A percentile compares a stretch with the other conserved stretches of the same genome.
phyloP scores from a whole-genome alignment of 495 filamentous ascomycete species.

The Podospora fimiseda region DNA sequence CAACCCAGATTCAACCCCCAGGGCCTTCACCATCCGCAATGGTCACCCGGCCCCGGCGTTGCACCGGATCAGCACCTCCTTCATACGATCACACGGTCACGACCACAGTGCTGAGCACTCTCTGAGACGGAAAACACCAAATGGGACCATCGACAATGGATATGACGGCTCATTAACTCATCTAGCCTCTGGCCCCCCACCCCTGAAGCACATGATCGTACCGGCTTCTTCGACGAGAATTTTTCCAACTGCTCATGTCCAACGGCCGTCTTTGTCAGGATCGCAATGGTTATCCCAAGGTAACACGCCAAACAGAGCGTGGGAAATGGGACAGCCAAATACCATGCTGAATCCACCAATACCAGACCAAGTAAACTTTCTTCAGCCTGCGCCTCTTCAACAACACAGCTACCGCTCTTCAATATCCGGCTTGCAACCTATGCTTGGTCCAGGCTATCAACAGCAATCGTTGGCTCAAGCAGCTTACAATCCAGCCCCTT shows the following conservation, averaged over 20 bases:
- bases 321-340: constrained; percentile 16
- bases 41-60: constrained; percentile 29
- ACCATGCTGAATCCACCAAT: constrained; percentile 5
- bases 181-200: constrained; percentile 67
- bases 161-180: constrained; percentile 85
- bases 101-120: constrained; percentile 60
- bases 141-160: constrained; percentile 83
- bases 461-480: constrained; percentile 59
- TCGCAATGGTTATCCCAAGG: constrained; percentile 19
- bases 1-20: constrained; percentile 22
- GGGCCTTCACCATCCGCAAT: constrained; percentile 35
- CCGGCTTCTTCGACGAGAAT: constrained; percentile 39
- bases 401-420: constrained; percentile 32
- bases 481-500: constrained; percentile 63
- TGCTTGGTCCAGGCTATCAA: constrained; percentile 65
- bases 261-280: constrained; percentile 10
- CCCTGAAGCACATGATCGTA: constrained; percentile 84
- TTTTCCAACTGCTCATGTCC: constrained; percentile 26
- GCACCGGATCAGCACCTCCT: constrained; percentile 25
- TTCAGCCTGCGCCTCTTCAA: constrained; percentile 20
- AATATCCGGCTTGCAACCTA: constrained; percentile 55
- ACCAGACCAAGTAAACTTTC: constrained; percentile 14
- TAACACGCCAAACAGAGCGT: constrained; percentile 12
- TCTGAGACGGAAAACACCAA: constrained; percentile 87
- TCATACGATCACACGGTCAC: constrained; percentile 30